These are phyloP conservation scores for Trichoderma koningiopsis DNA, from an alignment of 2,329 filamentous ascomycete species.

Conservation along the genomic window DNA sequence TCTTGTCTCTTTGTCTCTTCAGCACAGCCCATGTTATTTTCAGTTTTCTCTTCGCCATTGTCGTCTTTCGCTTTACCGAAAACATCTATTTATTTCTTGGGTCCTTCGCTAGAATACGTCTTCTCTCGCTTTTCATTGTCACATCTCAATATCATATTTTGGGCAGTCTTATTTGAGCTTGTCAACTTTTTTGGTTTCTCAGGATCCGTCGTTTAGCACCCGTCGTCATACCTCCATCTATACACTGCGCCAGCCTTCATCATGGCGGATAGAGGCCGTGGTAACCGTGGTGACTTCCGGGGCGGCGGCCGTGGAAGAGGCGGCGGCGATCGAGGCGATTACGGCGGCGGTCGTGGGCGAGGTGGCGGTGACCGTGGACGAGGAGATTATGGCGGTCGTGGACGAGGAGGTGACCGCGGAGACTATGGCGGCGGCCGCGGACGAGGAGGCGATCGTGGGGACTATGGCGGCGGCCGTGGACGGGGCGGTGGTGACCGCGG, in stretches of 20 bases:
- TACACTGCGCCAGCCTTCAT: not conserved
- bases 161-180: not conserved
- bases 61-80: not conserved
- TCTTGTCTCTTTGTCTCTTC: not conserved
- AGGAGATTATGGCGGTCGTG: slow-evolving; percentile 21
- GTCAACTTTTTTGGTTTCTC: not conserved
- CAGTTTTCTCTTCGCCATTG: not conserved
- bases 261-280: slow-evolving; percentile 29
- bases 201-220: not conserved
- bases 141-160: not conserved
- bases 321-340: slow-evolving; percentile 28
- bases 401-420: slow-evolving; percentile 20
- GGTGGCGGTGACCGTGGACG: slow-evolving; percentile 26
- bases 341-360: slow-evolving; percentile 27
- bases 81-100: not conserved
- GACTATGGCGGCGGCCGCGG: slow-evolving; percentile 27
- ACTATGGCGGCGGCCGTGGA: slow-evolving; percentile 26
- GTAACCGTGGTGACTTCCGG: slow-evolving; percentile 27
- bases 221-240: not conserved
- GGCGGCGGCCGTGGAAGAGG: slow-evolving; percentile 23
- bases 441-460: slow-evolving; percentile 27
- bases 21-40: not conserved
- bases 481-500: slow-evolving; percentile 30
- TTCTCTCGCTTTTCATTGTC: not conserved
- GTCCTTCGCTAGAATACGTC: not conserved